Evolutionary conservation across 2,329 filamentous ascomycete species (phyloP).

Genomic region (Didymella arachidicola): DNA sequence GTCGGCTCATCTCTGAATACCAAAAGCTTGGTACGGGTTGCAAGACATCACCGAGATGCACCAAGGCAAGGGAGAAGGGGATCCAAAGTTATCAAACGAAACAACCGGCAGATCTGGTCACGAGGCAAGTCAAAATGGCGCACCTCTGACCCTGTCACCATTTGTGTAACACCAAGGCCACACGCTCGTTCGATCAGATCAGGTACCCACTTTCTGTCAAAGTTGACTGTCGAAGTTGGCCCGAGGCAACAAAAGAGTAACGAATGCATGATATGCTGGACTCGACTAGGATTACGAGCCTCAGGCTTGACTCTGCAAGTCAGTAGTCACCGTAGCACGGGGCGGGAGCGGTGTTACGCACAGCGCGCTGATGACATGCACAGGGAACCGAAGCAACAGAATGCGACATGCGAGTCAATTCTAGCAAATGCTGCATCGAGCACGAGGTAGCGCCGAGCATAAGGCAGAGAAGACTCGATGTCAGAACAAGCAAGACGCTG

Average conservation of each 20-base stretch:
- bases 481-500: slow-evolving; percentile 35
- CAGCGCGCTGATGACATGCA: slow-evolving; percentile 40
- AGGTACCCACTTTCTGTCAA: slow-evolving; percentile 7
- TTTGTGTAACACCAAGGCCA: slow-evolving; percentile 24
- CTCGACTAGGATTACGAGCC: slow-evolving; percentile 29
- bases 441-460: slow-evolving; percentile 41
- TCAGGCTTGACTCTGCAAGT: slow-evolving; percentile 36
- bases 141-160: slow-evolving; percentile 23
- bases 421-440: slow-evolving; percentile 28
- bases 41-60: slow-evolving; percentile 11
- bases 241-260: slow-evolving; percentile 27
- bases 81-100: slow-evolving; percentile 20
- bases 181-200: slow-evolving; percentile 3
- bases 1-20: slow-evolving; percentile 1
- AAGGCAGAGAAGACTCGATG: slow-evolving; percentile 22
- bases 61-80: slow-evolving; percentile 14
- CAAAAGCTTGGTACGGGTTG: not conserved
- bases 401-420: slow-evolving; percentile 28
- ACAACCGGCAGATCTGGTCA: slow-evolving; percentile 24
- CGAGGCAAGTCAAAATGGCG: slow-evolving; percentile 10
- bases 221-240: slow-evolving; percentile 5
- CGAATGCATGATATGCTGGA: slow-evolving; percentile 30
- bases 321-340: slow-evolving; percentile 33
- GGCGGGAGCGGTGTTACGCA: slow-evolving; percentile 39
- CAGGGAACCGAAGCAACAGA: slow-evolving; percentile 24